Conservation (phyloP, 2,329 filamentous ascomycete genomes). For the Ascosphaera acerosa region DNA sequence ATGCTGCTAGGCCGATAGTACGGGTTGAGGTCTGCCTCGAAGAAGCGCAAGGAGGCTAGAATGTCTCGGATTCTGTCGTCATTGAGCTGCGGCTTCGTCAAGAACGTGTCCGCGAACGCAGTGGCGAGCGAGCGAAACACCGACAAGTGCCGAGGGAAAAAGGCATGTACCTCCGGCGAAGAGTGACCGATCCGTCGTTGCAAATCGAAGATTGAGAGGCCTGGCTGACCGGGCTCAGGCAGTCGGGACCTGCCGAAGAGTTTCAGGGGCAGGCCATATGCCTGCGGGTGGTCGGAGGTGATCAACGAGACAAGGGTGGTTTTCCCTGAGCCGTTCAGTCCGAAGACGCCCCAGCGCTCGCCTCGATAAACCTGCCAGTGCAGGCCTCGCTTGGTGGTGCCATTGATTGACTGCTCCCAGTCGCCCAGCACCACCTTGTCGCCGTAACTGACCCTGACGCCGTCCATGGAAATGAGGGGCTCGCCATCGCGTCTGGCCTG, state of each 20-base stretch:
- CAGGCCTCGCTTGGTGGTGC: conserved; percentile 30
- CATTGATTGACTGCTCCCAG: conserved; percentile 37
- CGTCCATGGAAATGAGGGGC: conserved; percentile 62
- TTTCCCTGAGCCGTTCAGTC: conserved; percentile 83
- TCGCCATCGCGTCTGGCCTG: conserved; percentile 25
- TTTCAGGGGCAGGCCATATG: conserved; percentile 67
- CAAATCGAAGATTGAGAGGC: conserved; percentile 78
- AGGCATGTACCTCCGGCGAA: conserved; percentile 77
- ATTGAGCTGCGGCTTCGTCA: conserved; percentile 40
- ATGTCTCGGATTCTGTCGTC: conserved; percentile 32
- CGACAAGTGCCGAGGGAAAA: conserved; percentile 58
- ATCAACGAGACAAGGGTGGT: conserved; percentile 82
- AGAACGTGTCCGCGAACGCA: conserved; percentile 76
- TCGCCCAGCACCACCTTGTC: conserved; percentile 53
- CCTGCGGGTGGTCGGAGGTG: conserved; percentile 85
- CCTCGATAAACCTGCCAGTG: conserved; percentile 64
- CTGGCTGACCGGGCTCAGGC: conserved; percentile 42
- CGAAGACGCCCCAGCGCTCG: conserved; percentile 78
- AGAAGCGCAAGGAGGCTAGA: conserved; percentile 47
- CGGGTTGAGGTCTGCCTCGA: conserved; percentile 51
- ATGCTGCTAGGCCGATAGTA: conserved; percentile 6
- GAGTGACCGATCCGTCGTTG: conserved; percentile 78
- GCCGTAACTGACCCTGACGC: conserved; percentile 59
- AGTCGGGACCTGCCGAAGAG: conserved; percentile 65
- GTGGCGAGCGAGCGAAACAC: conserved; percentile 54